Percentiles rank a stretch among this genome's conserved stretches.
Evolutionary conservation across 441 rosid genomes (phyloP).

Genomic region (Syzygium syzygioides): DNA sequence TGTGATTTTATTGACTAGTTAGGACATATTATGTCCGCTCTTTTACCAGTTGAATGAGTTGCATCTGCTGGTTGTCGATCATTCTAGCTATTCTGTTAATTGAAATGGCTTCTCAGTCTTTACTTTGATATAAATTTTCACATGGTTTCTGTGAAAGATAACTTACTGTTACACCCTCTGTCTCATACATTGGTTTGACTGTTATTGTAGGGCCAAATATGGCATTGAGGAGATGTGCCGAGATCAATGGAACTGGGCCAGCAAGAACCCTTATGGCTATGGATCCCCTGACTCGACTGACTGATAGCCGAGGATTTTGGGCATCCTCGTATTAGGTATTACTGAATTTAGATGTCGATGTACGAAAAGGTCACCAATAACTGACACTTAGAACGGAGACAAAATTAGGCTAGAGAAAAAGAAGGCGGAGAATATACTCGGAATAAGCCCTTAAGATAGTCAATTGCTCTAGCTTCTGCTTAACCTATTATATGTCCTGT

Average conservation of each 20-base stretch:
- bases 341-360: not conserved
- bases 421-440: not conserved
- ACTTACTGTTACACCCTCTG: not conserved
- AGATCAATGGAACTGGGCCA: conserved; percentile 96
- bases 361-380: not conserved
- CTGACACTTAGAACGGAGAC: not conserved
- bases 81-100: not conserved
- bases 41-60: not conserved
- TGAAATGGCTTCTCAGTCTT: not conserved
- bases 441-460: too few relatives aligned
- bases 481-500: not conserved
- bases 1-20: not conserved
- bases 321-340: not conserved
- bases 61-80: not conserved
- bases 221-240: conserved; percentile 88
- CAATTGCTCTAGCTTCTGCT: not conserved
- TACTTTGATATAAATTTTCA: not conserved
- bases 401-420: not conserved
- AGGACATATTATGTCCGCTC: not conserved
- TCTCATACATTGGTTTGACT: not conserved
- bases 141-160: not conserved
- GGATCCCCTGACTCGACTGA: conserved; percentile 28
- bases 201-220: conserved; percentile 53
- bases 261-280: conserved; percentile 92
- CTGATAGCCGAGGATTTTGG: not conserved